Conservation (phyloP, 331 rosid genomes). For the Malus hybrid region DNA sequence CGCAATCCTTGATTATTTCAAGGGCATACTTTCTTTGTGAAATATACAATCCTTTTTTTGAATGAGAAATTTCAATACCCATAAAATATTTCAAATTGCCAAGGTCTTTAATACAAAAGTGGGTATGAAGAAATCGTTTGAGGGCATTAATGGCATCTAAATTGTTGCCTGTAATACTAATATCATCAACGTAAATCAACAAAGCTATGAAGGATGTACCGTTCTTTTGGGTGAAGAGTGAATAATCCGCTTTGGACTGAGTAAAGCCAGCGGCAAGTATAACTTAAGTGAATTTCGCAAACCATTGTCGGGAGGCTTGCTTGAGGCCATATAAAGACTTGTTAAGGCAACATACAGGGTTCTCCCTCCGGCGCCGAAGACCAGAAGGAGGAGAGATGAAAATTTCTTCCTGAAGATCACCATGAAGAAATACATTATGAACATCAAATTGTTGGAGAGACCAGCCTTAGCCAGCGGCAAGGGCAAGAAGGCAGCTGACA, state of each 20-base stretch:
- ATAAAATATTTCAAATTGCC: neutral
- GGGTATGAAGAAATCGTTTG: too few species aligned
- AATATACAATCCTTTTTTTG: neutral
- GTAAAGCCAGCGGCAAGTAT: neutral
- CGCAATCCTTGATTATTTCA: neutral
- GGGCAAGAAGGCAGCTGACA: neutral
- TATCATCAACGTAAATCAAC: too few species aligned
- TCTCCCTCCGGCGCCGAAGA: neutral
- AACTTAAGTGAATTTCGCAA: neutral
- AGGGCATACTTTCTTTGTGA: neutral
- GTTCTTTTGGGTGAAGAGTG: neutral
- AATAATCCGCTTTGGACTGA: neutral
- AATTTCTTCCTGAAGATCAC: neutral
- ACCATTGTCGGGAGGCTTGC: neutral
- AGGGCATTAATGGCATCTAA: too few species aligned
- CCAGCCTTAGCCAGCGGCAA: neutral
- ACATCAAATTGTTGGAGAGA: neutral
- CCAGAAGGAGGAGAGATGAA: neutral
- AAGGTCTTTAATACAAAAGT: too few species aligned
- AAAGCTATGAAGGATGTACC: too few species aligned
- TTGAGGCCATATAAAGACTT: neutral
- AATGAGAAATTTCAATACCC: too few species aligned
- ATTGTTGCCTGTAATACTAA: too few species aligned
- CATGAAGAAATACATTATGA: neutral
- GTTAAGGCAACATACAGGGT: neutral